Evolutionary conservation across 139 green algal species (phyloP), one percentile per base, ranked within the genome.

Genomic region (Cymbomonas tetramitiformis): DNA sequence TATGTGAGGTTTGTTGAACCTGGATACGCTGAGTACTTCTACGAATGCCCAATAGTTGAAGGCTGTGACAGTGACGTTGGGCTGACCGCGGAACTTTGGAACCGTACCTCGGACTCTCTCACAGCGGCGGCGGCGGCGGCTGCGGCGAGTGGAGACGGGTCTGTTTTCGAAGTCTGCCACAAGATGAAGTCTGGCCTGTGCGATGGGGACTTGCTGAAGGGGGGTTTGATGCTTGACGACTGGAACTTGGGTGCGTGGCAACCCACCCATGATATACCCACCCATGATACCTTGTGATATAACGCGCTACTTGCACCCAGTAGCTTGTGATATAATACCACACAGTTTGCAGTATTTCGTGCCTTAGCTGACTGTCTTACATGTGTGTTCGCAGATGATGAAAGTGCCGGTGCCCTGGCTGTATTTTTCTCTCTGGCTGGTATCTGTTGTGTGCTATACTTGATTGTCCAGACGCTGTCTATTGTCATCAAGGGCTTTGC

Each of bases 401-500:
- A 1, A 5, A 28, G n/a, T 4, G 46, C 46, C 26, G 46, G 46
- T 12, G 24, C 46, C 4, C 7, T 38, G 7, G 15, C n/a, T 28
- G 36, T 28, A 8, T 39, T 54, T 21, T 8, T 54, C 46, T 36
- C 46, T 12, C 23, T 54, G 15, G 21, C 21, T 12, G 19, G 26
- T 18, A 26, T 54, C 46, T 54, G 46, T 28, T 39, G 15, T 12
- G n/a, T 5, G 7, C 46, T 54, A 26, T 54, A 39, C 46, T 33
- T 18, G 26, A 54, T 54, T 28, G 46, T 54, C 15, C 36, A 54
- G 26, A 9, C 36, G 4, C 46, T 54, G 15, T 28, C 34, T 26
- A 54, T 33, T 12, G 15, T 54, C 46, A 12, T 54, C 7, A 54
- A 54, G 46, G 46, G 46, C 19, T 8, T 28, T 12, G 46, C 46